These are phyloP conservation scores for Mycosarcoma mackinlayi DNA, from an alignment of 1,284 basidiomycete species.

Conservation along the genomic window DNA sequence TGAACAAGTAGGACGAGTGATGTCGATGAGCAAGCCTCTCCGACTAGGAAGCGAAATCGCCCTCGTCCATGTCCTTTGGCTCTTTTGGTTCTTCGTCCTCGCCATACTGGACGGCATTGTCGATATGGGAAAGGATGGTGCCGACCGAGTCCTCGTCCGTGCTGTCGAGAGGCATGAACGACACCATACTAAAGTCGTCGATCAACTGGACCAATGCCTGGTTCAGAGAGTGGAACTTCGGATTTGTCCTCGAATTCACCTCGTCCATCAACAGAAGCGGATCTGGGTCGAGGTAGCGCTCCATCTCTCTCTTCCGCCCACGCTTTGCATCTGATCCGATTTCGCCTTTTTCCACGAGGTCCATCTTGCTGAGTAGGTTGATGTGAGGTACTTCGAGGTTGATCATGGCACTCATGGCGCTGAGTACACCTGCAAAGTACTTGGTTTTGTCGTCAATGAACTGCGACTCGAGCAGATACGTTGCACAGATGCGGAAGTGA, in stretches of 20 bases:
- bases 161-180: slow-evolving; percentile 93
- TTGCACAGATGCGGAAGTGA: slow-evolving; percentile 65
- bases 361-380: slow-evolving; percentile 99
- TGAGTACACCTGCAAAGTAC: slow-evolving; percentile 97
- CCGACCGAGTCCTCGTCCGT: slow-evolving; percentile 89
- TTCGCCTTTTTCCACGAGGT: slow-evolving; percentile 81
- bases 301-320: slow-evolving; percentile 70
- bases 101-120: slow-evolving; percentile 89
- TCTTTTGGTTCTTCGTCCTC: slow-evolving; percentile 68
- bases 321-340: slow-evolving; percentile 70
- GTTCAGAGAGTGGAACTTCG: slow-evolving; percentile 91
- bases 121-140: slow-evolving; percentile 90
- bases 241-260: slow-evolving; percentile 77
- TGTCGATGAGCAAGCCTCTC: neutral
- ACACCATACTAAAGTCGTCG: slow-evolving; percentile 97
- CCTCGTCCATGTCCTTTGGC: slow-evolving; percentile 66
- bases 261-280: slow-evolving; percentile 84
- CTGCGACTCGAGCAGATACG: slow-evolving; percentile 93
- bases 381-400: slow-evolving; percentile 96
- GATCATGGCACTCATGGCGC: slow-evolving; percentile 99
- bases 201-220: slow-evolving; percentile 95
- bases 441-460: slow-evolving; percentile 83
- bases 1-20: no score
- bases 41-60: slow-evolving; percentile 43
- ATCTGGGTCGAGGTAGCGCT: slow-evolving; percentile 93